Percentiles rank a stretch among this genome's conserved stretches.
phyloP scores from a whole-genome alignment of 2,329 filamentous ascomycete genomes.

The Sporothrix schenckii region DNA sequence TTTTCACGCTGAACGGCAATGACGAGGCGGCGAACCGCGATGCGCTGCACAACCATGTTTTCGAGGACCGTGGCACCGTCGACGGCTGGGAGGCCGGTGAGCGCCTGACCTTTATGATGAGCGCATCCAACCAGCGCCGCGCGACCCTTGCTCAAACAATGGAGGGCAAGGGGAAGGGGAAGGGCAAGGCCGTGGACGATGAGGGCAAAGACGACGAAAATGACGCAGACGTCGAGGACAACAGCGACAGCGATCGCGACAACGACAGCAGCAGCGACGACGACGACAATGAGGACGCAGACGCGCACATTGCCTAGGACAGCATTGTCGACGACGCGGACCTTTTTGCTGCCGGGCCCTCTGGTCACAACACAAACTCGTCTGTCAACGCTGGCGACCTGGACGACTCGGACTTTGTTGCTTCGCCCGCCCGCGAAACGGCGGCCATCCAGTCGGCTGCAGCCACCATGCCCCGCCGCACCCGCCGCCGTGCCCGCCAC shows the following conservation, averaged over 20 bases:
- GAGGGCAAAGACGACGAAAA: background rate
- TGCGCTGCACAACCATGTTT: too few species aligned
- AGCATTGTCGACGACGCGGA: background rate
- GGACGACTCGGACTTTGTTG: background rate
- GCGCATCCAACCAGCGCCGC: too few species aligned
- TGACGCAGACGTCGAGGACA: background rate
- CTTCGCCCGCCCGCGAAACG: too few species aligned
- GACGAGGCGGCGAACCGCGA: too few species aligned
- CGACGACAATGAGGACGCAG: background rate
- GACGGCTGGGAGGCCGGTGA: too few species aligned
- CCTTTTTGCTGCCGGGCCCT: background rate
- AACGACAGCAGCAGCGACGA: background rate
- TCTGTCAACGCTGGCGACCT: too few species aligned
- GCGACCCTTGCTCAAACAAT: background rate
- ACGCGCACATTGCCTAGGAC: background rate
- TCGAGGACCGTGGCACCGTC: too few species aligned
- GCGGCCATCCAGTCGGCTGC: too few species aligned
- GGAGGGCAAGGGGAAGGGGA: background rate
- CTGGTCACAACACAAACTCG: too few species aligned
- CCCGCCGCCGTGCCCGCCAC: background rate
- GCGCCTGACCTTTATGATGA: too few species aligned
- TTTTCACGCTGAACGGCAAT: too few species aligned
- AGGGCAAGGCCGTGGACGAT: background rate
- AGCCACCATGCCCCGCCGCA: background rate
- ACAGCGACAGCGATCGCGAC: background rate